Conservation (phyloP, 2,329 filamentous ascomycete genomes). For the Colletotrichum musae region DNA sequence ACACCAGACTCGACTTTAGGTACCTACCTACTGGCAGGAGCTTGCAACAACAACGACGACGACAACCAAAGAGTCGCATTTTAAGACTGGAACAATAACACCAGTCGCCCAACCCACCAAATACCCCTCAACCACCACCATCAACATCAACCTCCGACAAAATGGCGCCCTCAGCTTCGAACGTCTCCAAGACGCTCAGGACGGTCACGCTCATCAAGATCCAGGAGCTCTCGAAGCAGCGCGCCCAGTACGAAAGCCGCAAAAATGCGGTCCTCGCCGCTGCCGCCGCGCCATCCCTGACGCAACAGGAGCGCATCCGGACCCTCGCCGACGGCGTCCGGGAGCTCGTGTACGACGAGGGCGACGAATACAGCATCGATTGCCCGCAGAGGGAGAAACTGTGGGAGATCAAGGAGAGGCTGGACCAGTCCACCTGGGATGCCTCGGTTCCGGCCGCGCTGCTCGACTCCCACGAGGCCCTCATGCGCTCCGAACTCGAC, state of each 20-base stretch:
- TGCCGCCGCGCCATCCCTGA: conserved; percentile 28
- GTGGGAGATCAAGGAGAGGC: background rate
- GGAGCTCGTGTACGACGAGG: background rate
- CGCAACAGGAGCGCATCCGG: background rate
- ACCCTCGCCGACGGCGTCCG: background rate
- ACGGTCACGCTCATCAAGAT: conserved; percentile 61
- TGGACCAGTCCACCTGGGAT: background rate
- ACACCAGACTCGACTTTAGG: no score
- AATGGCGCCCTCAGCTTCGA: background rate
- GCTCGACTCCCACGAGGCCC: background rate
- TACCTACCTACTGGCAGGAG: no score
- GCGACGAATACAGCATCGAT: no score
- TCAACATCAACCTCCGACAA: background rate
- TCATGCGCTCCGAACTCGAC: conserved; percentile 49
- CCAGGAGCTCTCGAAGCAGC: conserved; percentile 58
- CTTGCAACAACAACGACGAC: no score
- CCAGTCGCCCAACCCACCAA: background rate
- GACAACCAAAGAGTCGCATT: no score
- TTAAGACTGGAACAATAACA: no score
- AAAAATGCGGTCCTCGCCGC: conserved; percentile 50
- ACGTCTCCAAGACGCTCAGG: background rate
- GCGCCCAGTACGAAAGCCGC: conserved; percentile 52
- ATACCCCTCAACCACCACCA: background rate
- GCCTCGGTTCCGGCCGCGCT: background rate
- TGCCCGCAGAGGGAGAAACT: no score